These are phyloP conservation scores for Lentinula boryana DNA, from an alignment of 768 basidiomycete genomes.

Conservation along the genomic window DNA sequence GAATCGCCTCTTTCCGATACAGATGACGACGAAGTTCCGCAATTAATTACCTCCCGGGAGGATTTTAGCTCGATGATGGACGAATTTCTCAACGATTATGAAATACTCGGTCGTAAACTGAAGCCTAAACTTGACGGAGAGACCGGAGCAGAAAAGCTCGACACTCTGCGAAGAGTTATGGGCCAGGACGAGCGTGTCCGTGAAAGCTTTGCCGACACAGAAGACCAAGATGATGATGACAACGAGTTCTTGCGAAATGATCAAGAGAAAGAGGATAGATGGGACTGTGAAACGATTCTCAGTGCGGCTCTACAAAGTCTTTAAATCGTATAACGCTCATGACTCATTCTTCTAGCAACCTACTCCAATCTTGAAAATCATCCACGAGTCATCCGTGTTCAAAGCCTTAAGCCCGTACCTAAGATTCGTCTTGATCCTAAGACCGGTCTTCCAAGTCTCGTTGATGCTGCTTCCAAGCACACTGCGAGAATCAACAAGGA, in stretches of 20 bases:
- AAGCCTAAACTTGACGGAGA: slow-evolving; percentile 69
- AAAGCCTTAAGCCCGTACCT: slow-evolving; percentile 45
- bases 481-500: slow-evolving; percentile 14
- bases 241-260: slow-evolving; percentile 35
- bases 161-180: slow-evolving; percentile 71
- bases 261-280: slow-evolving; percentile 63
- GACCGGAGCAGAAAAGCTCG: slow-evolving; percentile 72
- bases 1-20: slow-evolving; percentile 31
- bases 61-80: slow-evolving; percentile 91
- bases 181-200: slow-evolving; percentile 61
- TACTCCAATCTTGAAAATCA: slow-evolving; percentile 98
- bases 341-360: slow-evolving; percentile 52
- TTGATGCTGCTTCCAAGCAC: slow-evolving; percentile 13
- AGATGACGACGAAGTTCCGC: slow-evolving; percentile 57
- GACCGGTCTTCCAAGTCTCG: slow-evolving; percentile 67
- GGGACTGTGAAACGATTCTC: slow-evolving; percentile 97
- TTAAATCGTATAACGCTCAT: background rate
- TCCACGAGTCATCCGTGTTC: slow-evolving; percentile 76
- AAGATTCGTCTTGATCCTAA: slow-evolving; percentile 70
- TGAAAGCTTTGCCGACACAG: slow-evolving; percentile 32
- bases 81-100: slow-evolving; percentile 89
- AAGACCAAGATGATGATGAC: slow-evolving; percentile 41
- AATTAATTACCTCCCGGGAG: slow-evolving; percentile 73
- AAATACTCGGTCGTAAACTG: slow-evolving; percentile 85
- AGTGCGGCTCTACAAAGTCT: slow-evolving; percentile 45